Percentiles rank a stretch among this genome's conserved stretches.
Conservation (phyloP, 441 rosid genomes). For the Oxalis stricta region DNA sequence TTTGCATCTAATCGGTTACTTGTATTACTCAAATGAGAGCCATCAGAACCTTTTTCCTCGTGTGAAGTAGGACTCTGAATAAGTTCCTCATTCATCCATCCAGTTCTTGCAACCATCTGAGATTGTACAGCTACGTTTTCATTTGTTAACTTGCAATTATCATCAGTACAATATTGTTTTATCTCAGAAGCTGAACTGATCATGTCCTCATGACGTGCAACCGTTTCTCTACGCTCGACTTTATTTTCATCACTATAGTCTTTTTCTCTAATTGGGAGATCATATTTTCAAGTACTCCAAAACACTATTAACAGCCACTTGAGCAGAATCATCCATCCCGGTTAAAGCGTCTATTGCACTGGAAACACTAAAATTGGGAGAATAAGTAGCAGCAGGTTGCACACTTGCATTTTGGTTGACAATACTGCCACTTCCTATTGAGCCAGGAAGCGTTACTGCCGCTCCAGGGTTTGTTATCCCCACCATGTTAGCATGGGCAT, state of each 20-base stretch:
- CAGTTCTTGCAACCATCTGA: conserved; percentile 20
- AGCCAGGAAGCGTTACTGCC: no score
- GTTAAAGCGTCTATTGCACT: conserved; percentile 85
- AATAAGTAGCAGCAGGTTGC: conserved; percentile 34
- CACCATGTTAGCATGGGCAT: conserved; percentile 26
- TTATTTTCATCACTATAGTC: conserved; percentile 28
- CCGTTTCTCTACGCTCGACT: conserved; percentile 11
- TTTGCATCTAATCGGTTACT: no score
- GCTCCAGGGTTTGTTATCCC: no score
- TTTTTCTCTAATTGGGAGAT: no score
- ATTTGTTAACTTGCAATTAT: no score
- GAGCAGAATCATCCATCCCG: conserved; percentile 95
- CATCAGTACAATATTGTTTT: no score
- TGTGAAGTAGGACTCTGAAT: conserved; percentile 6
- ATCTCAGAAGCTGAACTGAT: conserved; percentile 9
- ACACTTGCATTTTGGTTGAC: conserved; percentile 26
- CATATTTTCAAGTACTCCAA: conserved; percentile 89
- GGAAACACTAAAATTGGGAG: conserved; percentile 43
- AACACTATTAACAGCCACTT: conserved; percentile 93
- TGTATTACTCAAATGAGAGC: conserved; percentile 7
- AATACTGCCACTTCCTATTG: conserved; percentile 33
- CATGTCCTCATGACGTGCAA: conserved; percentile 17
- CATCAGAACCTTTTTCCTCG: conserved; percentile 5
- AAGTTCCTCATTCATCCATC: conserved; percentile 16
- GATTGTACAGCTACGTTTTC: no score